phyloP scores from a whole-genome alignment of 768 basidiomycete species.

The Symmetrospora coprosmae region DNA sequence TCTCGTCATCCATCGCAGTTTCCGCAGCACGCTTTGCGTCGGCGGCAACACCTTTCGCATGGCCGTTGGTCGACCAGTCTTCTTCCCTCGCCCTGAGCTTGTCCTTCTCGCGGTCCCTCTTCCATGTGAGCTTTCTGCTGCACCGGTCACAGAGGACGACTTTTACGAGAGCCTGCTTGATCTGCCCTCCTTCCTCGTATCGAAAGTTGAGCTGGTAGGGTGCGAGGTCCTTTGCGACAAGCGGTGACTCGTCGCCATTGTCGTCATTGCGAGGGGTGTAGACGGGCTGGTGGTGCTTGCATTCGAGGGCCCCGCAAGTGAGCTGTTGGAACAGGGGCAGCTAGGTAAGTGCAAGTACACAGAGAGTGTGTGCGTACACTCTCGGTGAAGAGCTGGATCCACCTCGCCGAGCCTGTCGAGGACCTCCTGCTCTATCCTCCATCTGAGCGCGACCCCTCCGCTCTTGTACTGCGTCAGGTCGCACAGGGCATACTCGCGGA shows the following conservation, averaged over 20 bases:
- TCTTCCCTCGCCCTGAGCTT: background rate
- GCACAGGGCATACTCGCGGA: constrained; percentile 24
- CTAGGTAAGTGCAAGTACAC: no score
- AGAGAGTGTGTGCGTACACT: no score
- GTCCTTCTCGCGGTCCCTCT: constrained; percentile 9
- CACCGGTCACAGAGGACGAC: constrained; percentile 37
- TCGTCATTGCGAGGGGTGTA: constrained; percentile 12
- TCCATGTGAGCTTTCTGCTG: constrained; percentile 35
- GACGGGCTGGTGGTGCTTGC: constrained; percentile 34
- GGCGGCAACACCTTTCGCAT: no score
- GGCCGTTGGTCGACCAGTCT: background rate
- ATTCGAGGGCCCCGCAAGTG: constrained; percentile 38
- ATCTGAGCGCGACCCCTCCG: constrained; percentile 36
- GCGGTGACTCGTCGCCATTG: constrained; percentile 20
- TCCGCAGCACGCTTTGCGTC: no score
- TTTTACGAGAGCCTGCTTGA: constrained; percentile 38
- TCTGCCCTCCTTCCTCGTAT: constrained; percentile 36
- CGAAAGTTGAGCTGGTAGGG: constrained; percentile 39
- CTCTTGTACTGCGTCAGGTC: constrained; percentile 40
- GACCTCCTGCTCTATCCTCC: constrained; percentile 39
- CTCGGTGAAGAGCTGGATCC: background rate
- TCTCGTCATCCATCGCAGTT: no score
- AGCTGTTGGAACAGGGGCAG: constrained; percentile 18
- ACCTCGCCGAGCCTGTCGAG: constrained; percentile 35
- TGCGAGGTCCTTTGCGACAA: constrained; percentile 30